phyloP scores from a whole-genome alignment of 305 asterid species.

The Plantago lanceolata region DNA sequence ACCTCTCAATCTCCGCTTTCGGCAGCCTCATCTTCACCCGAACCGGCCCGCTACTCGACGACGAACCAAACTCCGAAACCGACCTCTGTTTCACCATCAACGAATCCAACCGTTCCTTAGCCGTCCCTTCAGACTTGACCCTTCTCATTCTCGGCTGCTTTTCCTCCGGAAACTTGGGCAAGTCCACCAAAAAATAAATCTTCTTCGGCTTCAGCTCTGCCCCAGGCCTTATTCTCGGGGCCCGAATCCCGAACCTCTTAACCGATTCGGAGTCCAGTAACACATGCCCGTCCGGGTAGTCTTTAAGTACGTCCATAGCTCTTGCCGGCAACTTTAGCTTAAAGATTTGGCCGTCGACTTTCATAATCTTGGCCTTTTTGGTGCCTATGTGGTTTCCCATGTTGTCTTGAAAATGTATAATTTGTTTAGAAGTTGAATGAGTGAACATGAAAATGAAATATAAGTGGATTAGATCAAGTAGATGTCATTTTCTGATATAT shows the following conservation, averaged over 20 bases:
- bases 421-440: neutral
- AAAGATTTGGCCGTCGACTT: conserved; percentile 51
- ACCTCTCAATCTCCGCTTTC: conserved; percentile 30
- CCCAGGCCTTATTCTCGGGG: conserved; percentile 40
- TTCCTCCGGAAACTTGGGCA: conserved; percentile 49
- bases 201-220: conserved; percentile 47
- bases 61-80: conserved; percentile 12
- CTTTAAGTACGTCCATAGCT: conserved; percentile 47
- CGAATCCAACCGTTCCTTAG: conserved; percentile 45
- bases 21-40: conserved; percentile 50
- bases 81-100: conserved; percentile 37
- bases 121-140: conserved; percentile 32
- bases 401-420: neutral
- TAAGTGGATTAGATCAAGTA: conserved; percentile 23
- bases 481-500: conserved; percentile 5
- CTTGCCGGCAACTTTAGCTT: conserved; percentile 46
- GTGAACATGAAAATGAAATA: conserved; percentile 2
- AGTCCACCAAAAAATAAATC: conserved; percentile 54
- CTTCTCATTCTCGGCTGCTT: conserved; percentile 27
- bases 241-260: conserved; percentile 52
- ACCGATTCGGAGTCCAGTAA: conserved; percentile 47
- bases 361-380: conserved; percentile 52
- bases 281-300: conserved; percentile 50
- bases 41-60: conserved; percentile 27
- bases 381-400: conserved; percentile 60